These are phyloP conservation scores for Talaromyces sp. DNA, from an alignment of 2,329 filamentous ascomycete species.

Conservation along the genomic window DNA sequence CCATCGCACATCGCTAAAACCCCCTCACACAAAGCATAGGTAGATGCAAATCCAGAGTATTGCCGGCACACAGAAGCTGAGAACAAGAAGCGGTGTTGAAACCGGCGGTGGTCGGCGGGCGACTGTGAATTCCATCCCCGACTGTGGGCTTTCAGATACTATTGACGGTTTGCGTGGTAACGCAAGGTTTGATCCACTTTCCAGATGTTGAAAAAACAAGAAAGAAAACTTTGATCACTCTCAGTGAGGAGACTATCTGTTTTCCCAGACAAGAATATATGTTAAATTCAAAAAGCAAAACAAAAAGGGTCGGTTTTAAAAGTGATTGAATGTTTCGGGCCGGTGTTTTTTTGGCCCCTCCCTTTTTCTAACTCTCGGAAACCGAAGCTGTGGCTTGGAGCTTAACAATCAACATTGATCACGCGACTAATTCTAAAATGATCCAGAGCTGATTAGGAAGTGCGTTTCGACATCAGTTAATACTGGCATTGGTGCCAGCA, in stretches of 20 bases:
- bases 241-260: neutral
- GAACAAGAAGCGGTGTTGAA: constrained; percentile 1
- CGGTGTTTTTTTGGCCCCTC: neutral
- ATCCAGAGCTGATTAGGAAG: neutral
- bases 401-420: neutral
- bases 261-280: neutral
- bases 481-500: neutral
- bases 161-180: neutral
- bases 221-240: neutral
- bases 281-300: neutral
- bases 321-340: neutral
- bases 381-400: neutral
- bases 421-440: neutral
- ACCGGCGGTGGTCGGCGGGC: neutral
- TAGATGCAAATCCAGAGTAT: constrained; percentile 10
- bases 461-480: neutral
- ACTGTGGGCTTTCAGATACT: too few relatives aligned
- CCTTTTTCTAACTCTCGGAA: neutral
- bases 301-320: neutral
- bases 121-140: constrained; percentile 2
- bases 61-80: constrained; percentile 8
- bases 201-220: neutral
- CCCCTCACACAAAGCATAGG: constrained; percentile 8
- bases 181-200: neutral
- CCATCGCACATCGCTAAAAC: neutral